A percentile compares a stretch with the other conserved stretches of the same genome.
Conservation (phyloP, 176 grass and related monocot genomes). For the Melocanna baccifera region DNA sequence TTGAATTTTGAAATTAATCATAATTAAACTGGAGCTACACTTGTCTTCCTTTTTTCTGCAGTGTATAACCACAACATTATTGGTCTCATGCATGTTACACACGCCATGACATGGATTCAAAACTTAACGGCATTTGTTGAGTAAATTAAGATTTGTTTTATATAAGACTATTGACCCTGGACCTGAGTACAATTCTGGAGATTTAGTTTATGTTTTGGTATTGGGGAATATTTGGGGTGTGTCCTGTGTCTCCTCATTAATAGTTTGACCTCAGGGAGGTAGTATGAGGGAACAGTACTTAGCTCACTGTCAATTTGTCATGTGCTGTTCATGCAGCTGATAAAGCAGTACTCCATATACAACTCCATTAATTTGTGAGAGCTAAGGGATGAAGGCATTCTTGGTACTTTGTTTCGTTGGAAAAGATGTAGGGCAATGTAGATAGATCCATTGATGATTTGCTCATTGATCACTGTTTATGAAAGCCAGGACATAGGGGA, state of each 20-base stretch:
- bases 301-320: not conserved
- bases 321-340: not conserved
- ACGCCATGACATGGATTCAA: not conserved
- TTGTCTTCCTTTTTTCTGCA: not conserved
- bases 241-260: slow-evolving; percentile 29
- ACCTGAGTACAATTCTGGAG: not conserved
- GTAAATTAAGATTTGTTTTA: not conserved
- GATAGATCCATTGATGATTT: slow-evolving; percentile 34
- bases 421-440: not conserved
- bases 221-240: slow-evolving; percentile 30
- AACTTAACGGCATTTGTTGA: not conserved
- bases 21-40: not conserved
- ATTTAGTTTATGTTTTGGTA: not conserved
- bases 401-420: not conserved
- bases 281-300: not conserved
- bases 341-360: not conserved
- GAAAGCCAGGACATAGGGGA: not conserved
- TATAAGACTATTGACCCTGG: not conserved
- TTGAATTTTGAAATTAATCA: not conserved
- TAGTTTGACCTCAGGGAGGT: not conserved
- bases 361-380: not conserved
- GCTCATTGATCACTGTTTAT: not conserved
- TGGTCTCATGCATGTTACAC: not conserved
- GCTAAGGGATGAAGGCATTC: not conserved
- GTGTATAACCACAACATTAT: not conserved